These are phyloP conservation scores for Lecanosticta acicola DNA, from an alignment of 2,329 filamentous ascomycete species.

Conservation along the genomic window DNA sequence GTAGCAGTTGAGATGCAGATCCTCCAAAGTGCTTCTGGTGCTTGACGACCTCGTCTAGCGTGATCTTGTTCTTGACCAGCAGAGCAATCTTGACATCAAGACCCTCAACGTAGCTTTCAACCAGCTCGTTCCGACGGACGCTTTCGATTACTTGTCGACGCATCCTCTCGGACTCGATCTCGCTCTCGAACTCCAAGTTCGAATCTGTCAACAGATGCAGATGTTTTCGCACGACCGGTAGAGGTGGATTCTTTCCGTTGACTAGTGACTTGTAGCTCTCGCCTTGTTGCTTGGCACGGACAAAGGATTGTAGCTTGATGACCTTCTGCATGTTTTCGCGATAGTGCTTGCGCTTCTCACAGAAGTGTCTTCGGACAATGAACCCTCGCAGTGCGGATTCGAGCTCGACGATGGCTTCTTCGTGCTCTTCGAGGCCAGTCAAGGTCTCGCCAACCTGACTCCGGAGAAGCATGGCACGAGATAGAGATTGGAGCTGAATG, in stretches of 20 bases:
- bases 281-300: constrained; percentile 89
- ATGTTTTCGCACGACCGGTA: constrained; percentile 96
- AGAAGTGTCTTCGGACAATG: constrained; percentile 68
- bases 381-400: constrained; percentile 70
- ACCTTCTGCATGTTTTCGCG: constrained; percentile 98
- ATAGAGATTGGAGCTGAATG: constrained; percentile 65
- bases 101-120: constrained; percentile 97
- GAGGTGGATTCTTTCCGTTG: constrained; percentile 90
- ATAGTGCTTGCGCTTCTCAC: constrained; percentile 82
- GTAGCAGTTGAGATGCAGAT: constrained; percentile 30
- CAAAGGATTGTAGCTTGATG: constrained; percentile 96
- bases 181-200: constrained; percentile 98
- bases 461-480: constrained; percentile 73
- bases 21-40: constrained; percentile 96
- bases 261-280: constrained; percentile 97
- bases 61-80: constrained; percentile 99
- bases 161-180: constrained; percentile 91
- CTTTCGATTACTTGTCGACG: constrained; percentile 96
- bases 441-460: constrained; percentile 68
- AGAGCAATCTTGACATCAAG: constrained; percentile 98
- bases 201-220: constrained; percentile 96
- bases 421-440: constrained; percentile 72
- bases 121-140: constrained; percentile 91
- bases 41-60: constrained; percentile 91
- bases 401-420: constrained; percentile 67